Evolutionary conservation across 108 stramenopile genomes (phyloP).

Genomic region (Nitzschia inconspicua): DNA sequence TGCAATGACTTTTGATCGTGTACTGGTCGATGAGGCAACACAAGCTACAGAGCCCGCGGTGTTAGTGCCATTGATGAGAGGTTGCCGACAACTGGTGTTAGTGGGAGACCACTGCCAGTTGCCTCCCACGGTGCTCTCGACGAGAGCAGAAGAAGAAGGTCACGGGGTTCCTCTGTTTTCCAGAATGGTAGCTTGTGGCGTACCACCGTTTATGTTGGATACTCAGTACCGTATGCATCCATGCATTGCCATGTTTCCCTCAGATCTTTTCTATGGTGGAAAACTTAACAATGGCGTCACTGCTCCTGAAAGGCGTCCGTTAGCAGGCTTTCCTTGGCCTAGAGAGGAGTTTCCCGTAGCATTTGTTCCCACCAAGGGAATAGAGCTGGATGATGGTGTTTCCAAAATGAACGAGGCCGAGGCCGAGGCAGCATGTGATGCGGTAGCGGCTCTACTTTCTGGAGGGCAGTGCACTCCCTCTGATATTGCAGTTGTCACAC

Average conservation of each 20-base stretch:
- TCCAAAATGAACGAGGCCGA: slow-evolving; percentile 93
- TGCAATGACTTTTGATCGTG: slow-evolving; percentile 81
- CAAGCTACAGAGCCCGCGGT: slow-evolving; percentile 92
- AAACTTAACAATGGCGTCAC: slow-evolving; percentile 82
- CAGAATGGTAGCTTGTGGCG: slow-evolving; percentile 88
- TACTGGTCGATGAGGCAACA: slow-evolving; percentile 93
- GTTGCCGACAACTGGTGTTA: slow-evolving; percentile 91
- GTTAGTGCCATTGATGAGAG: slow-evolving; percentile 86
- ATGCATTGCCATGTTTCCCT: slow-evolving; percentile 89
- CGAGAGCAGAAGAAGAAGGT: slow-evolving; percentile 84
- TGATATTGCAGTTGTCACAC: slow-evolving; percentile 98
- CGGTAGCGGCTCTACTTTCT: slow-evolving; percentile 77
- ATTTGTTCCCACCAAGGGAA: slow-evolving; percentile 77
- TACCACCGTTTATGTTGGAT: slow-evolving; percentile 88
- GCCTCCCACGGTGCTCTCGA: slow-evolving; percentile 88
- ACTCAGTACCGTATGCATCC: slow-evolving; percentile 97
- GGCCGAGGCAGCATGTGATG: slow-evolving; percentile 84
- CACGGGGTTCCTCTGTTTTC: slow-evolving; percentile 87
- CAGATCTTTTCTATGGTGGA: slow-evolving; percentile 88
- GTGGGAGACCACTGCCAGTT: slow-evolving; percentile 98
- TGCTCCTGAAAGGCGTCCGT: slow-evolving; percentile 81
- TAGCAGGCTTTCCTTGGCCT: slow-evolving; percentile 90
- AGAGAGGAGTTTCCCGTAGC: slow-evolving; percentile 88
- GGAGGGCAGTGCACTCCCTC: slow-evolving; percentile 79
- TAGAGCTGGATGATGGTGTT: slow-evolving; percentile 88